Evolutionary conservation across 2,329 filamentous ascomycete genomes (phyloP).

Genomic region (Colletotrichum sp.): DNA sequence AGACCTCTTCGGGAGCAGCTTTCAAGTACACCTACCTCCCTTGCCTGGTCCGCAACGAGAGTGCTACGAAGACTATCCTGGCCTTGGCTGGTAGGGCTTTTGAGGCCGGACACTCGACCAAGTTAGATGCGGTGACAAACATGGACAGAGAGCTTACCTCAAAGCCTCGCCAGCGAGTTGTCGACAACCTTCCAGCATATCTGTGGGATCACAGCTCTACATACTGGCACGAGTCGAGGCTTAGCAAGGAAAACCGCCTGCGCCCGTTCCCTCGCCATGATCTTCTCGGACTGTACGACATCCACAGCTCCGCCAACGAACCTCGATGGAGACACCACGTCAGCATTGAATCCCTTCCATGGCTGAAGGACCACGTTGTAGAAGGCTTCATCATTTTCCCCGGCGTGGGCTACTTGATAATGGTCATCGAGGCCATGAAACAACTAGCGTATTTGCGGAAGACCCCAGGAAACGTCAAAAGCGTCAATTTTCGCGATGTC

Average conservation of each 20-base stretch:
- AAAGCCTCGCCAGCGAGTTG: not conserved
- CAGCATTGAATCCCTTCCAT: constrained; percentile 43
- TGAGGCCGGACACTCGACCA: constrained; percentile 43
- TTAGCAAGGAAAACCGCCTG: not conserved
- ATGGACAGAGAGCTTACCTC: not conserved
- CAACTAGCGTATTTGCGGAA: constrained; percentile 23
- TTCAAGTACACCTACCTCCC: constrained; percentile 45
- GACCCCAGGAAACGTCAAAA: constrained; percentile 1
- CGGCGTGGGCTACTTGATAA: constrained; percentile 45
- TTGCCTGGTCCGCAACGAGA: constrained; percentile 55
- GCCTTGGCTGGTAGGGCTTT: constrained; percentile 50
- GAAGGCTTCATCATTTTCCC: constrained; percentile 53
- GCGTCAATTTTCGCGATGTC: constrained; percentile 22
- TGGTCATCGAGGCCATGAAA: constrained; percentile 38
- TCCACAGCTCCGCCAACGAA: constrained; percentile 36
- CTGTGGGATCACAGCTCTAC: constrained; percentile 54
- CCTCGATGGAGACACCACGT: constrained; percentile 44
- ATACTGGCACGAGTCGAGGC: constrained; percentile 32
- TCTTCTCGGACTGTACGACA: constrained; percentile 33
- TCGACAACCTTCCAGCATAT: constrained; percentile 54
- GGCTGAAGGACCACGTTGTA: constrained; percentile 53
- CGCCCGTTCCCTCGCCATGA: not conserved
- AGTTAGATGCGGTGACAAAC: constrained; percentile 49
- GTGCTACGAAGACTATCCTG: constrained; percentile 48
- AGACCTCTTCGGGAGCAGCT: constrained; percentile 28